These are phyloP conservation scores for Wickerhamiella infanticola DNA, from an alignment of 1,139 yeast genomes.

Conservation along the genomic window DNA sequence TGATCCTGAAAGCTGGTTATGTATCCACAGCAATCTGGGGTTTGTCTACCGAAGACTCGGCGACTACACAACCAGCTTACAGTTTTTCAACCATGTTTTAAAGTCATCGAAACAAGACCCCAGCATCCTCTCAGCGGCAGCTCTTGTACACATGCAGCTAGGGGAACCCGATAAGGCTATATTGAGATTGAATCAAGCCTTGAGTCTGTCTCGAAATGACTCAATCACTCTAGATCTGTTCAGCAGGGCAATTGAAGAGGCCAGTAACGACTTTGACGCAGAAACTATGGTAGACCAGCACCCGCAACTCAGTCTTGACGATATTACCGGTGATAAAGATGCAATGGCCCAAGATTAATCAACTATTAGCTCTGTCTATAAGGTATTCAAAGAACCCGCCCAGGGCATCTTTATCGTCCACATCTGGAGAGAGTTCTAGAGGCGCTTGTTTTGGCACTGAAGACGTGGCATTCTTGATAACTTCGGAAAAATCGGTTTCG, in stretches of 20 bases:
- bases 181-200: slow-evolving; percentile 62
- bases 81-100: slow-evolving; percentile 62
- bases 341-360: neutral
- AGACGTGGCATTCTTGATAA: too few relatives aligned
- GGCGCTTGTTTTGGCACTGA: too few relatives aligned
- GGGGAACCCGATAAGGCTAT: slow-evolving; percentile 55
- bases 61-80: slow-evolving; percentile 48
- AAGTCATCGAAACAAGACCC: slow-evolving; percentile 57
- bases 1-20: slow-evolving; percentile 71
- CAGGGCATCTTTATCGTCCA: neutral
- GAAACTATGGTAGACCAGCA: too few relatives aligned
- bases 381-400: slow-evolving; percentile 3
- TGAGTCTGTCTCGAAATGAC: slow-evolving; percentile 67
- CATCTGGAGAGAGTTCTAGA: slow-evolving; percentile 1
- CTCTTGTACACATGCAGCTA: slow-evolving; percentile 58
- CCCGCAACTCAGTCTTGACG: too few relatives aligned
- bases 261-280: neutral
- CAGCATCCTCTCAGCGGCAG: slow-evolving; percentile 69
- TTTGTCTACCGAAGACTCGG: slow-evolving; percentile 70
- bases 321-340: too few relatives aligned
- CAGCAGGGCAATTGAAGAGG: slow-evolving; percentile 39
- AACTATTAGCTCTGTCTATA: neutral
- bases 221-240: slow-evolving; percentile 73
- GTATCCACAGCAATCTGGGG: slow-evolving; percentile 79
- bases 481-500: too few relatives aligned